A percentile compares a stretch with the other conserved stretches of the same genome.
Conservation (phyloP, 2,329 filamentous ascomycete species). For the Xylaria sp. region DNA sequence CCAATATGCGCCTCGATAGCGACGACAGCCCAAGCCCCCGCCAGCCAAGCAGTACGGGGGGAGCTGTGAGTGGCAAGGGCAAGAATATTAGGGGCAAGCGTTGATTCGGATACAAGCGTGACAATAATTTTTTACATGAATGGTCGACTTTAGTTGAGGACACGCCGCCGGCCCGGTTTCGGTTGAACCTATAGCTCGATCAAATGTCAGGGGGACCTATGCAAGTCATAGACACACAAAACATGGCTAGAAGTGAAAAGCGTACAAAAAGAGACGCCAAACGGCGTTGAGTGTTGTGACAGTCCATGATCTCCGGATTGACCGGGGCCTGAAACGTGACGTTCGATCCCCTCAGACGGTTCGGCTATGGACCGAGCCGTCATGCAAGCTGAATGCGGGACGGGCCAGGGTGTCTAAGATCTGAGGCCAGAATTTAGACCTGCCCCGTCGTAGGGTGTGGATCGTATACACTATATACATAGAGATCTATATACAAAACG, state of each 20-base stretch:
- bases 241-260: background rate
- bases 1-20: constrained; percentile 60
- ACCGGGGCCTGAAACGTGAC: constrained; percentile 38
- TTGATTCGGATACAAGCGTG: background rate
- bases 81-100: constrained; percentile 22
- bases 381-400: constrained; percentile 37
- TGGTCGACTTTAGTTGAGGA: background rate
- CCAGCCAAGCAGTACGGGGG: constrained; percentile 25
- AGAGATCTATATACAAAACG: constrained; percentile 1
- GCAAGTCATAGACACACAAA: background rate
- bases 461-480: background rate
- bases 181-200: constrained; percentile 4
- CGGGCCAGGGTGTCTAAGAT: constrained; percentile 28
- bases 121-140: constrained; percentile 2
- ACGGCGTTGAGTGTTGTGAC: constrained; percentile 1
- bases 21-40: constrained; percentile 19
- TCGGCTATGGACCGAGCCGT: constrained; percentile 37
- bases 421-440: constrained; percentile 3
- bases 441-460: constrained; percentile 15
- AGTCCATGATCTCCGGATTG: constrained; percentile 28
- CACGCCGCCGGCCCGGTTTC: constrained; percentile 7
- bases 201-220: constrained; percentile 6
- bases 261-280: constrained; percentile 1
- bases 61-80: constrained; percentile 20
- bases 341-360: constrained; percentile 34